Base-by-base conservation (phyloP, 2,329 filamentous ascomycete genomes). In the Colletotrichum filicis region DNA sequence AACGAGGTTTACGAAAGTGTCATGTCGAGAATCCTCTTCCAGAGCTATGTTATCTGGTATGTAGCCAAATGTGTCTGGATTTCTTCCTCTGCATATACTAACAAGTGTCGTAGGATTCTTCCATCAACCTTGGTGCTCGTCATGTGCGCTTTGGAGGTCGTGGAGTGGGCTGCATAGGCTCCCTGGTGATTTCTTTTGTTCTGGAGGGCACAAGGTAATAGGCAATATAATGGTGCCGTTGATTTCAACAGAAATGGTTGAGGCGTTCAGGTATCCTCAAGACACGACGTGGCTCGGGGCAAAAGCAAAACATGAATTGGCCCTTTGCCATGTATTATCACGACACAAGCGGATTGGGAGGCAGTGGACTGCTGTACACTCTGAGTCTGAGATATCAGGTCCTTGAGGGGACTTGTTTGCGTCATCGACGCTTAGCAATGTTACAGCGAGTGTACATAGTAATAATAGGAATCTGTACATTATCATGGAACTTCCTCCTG, bases 1-100 rank as follows among this genome's bases (percentile, higher is more conserved):
- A 99, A 99, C 83, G 93, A 93, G 75, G 97, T 99, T 11, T 99
- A 95, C 82, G 96, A 98, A 87, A 91, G 93, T 22, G 95, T 97
- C 61, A 98, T 99, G 95, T 94, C 94, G 74, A 94, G 91, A 81
- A 89, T 99, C 69, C 85, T 98, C 63, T 98, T 98, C 86, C 96
- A 98, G 86, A 98, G 96, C 84, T 97, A 97, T 80, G 95, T 99
- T 73, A 92, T 98, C 75, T 98, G 95, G 94, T 94, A 86, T 84
- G 92, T 87, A 65, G 71, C n/a, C 46, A 55, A 28, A 16, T 35
- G 5, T 63, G 63, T 68, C 30, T 46, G 8, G 35, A 57, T 26
- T 62, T 22, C 37, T 24, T 28, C 12, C n/a, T 8, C 12, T 28
- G 8, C 2, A 30, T 19, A 12, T 16, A 42, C 59, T 37, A 80